Percentiles rank a stretch among this genome's conserved stretches.
Evolutionary conservation across 225 moss, liverwort and hornwort genomes (phyloP).

Genomic region (Rhytidiadelphus loreus): DNA sequence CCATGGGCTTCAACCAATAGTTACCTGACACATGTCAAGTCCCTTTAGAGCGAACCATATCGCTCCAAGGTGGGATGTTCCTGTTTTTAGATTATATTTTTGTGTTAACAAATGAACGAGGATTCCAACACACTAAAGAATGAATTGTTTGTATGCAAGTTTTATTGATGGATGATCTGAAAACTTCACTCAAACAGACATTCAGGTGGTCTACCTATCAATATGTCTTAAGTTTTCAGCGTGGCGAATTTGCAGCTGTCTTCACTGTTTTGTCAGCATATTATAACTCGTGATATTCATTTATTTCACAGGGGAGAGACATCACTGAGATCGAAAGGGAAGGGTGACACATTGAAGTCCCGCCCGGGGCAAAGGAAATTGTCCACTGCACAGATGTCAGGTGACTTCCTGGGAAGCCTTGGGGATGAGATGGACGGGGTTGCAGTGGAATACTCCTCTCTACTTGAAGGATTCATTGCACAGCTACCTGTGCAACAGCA

Average conservation of each 20-base stretch:
- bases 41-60: not conserved
- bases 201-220: not conserved
- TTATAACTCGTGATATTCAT: not conserved
- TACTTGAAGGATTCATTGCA: constrained; percentile 86
- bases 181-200: not conserved
- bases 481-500: constrained; percentile 96
- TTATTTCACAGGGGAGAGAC: constrained; percentile 52
- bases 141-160: not conserved
- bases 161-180: not conserved
- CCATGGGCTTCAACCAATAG: not conserved
- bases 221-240: not conserved
- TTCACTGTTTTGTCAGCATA: not conserved
- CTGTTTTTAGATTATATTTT: not conserved
- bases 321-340: constrained; percentile 42
- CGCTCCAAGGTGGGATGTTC: not conserved
- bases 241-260: not conserved
- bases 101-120: not conserved
- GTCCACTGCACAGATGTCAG: constrained; percentile 58
- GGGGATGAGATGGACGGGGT: constrained; percentile 98
- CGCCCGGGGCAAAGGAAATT: constrained; percentile 41
- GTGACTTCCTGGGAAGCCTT: constrained; percentile 67
- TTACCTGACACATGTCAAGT: not conserved
- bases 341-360: constrained; percentile 30
- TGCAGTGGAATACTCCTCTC: constrained; percentile 86
- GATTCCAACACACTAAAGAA: not conserved